Evolutionary conservation across 2,329 filamentous ascomycete species (phyloP).

Genomic region (Talaromyces albobiverticillius): DNA sequence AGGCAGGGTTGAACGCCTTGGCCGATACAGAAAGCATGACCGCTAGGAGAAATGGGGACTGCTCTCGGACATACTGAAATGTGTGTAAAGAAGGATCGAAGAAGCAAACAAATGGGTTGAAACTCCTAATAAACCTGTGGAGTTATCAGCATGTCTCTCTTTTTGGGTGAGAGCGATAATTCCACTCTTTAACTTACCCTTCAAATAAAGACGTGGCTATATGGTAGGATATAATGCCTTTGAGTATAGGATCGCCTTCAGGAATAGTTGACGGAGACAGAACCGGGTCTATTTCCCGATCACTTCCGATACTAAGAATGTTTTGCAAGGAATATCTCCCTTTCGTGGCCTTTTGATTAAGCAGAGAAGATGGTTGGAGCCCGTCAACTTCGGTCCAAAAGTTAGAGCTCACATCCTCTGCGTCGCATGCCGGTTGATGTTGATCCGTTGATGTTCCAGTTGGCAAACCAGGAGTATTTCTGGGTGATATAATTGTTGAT

Average conservation of each 20-base stretch:
- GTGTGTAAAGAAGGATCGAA: slow-evolving; percentile 38
- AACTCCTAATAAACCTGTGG: slow-evolving; percentile 36
- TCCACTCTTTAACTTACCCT: neutral
- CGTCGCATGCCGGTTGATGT: too few relatives aligned
- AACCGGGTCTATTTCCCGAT: neutral
- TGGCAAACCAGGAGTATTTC: neutral
- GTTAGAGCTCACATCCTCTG: neutral
- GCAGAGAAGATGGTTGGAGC: neutral
- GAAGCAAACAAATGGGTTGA: slow-evolving; percentile 42
- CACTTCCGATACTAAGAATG: neutral
- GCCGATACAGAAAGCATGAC: slow-evolving; percentile 35
- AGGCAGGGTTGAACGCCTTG: slow-evolving; percentile 24
- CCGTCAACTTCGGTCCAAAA: neutral
- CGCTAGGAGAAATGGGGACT: slow-evolving; percentile 36
- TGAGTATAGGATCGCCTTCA: neutral
- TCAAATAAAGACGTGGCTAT: neutral
- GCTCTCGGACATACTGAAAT: slow-evolving; percentile 33
- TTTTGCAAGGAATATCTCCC: neutral
- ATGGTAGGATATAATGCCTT: neutral
- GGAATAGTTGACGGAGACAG: neutral
- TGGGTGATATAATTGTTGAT: neutral
- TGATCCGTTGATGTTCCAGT: neutral
- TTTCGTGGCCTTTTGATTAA: neutral
- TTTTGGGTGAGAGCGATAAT: neutral
- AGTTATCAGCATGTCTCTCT: neutral